These are phyloP conservation scores for Suhomyces pyralidae DNA, from an alignment of 805 yeast genomes.

Conservation along the genomic window DNA sequence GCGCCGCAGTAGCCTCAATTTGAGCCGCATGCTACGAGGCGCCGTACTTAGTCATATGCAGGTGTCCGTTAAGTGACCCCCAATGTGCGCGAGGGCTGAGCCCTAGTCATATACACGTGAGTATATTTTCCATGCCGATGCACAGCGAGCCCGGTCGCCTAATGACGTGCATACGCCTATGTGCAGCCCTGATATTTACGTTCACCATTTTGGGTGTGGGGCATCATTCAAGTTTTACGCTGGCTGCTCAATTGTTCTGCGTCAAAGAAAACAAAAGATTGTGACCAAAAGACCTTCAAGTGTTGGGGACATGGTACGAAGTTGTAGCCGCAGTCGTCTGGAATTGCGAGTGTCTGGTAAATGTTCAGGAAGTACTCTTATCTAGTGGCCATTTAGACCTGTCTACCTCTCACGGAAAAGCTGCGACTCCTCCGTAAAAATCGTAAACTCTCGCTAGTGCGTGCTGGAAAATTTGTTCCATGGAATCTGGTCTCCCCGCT, in stretches of 20 bases:
- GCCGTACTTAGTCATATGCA: neutral
- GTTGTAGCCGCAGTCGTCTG: too few species aligned
- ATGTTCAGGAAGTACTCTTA: neutral
- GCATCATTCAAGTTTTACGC: neutral
- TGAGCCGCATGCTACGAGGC: neutral
- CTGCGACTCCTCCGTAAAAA: neutral
- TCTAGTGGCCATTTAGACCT: neutral
- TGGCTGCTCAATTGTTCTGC: neutral
- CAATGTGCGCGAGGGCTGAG: constrained; percentile 3
- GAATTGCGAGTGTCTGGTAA: neutral
- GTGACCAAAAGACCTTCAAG: neutral
- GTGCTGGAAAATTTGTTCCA: neutral
- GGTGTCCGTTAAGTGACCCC: neutral
- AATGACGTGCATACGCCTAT: neutral
- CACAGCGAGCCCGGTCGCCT: neutral
- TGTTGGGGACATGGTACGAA: neutral
- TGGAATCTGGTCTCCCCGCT: neutral
- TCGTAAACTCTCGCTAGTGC: neutral
- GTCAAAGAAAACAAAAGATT: neutral
- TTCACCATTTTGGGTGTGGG: neutral
- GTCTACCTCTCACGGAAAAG: neutral
- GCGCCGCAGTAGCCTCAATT: neutral
- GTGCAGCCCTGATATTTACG: neutral
- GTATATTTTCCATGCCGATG: neutral
- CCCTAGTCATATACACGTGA: constrained; percentile 6